A percentile compares a stretch with the other conserved stretches of the same genome.
Conservation (phyloP, 1,284 basidiomycete genomes). For the Stygiomarasmius scandens region DNA sequence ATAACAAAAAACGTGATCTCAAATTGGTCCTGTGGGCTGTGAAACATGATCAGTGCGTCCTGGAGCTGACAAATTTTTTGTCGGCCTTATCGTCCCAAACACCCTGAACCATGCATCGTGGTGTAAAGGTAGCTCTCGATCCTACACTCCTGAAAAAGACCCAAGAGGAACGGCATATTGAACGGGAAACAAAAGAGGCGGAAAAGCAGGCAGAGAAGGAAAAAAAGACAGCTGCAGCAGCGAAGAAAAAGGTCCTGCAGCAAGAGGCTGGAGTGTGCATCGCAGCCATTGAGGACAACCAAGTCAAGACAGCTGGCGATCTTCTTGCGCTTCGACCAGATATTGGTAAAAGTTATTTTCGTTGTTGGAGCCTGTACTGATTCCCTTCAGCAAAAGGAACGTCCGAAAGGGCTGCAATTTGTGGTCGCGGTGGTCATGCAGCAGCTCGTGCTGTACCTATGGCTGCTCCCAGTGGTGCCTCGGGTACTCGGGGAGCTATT, state of each 20-base stretch:
- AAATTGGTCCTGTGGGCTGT: neutral
- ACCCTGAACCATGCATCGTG: neutral
- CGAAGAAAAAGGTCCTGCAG: neutral
- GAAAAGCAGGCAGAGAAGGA: conserved; percentile 1
- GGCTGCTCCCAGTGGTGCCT: neutral
- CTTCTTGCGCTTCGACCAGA: neutral
- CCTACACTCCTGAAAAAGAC: neutral
- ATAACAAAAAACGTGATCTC: neutral
- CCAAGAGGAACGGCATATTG: neutral
- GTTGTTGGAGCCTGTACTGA: neutral
- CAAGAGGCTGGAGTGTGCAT: neutral
- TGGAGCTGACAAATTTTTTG: neutral
- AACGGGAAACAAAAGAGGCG: neutral
- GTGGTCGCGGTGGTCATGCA: neutral
- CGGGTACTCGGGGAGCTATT: too few species aligned
- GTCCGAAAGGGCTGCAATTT: neutral
- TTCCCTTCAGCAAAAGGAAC: neutral
- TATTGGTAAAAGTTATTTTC: neutral
- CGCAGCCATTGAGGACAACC: neutral
- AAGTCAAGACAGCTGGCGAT: neutral
- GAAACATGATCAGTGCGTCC: neutral
- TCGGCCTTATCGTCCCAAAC: neutral
- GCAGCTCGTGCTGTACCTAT: neutral
- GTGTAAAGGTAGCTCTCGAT: neutral
- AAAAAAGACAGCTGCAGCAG: neutral